A percentile compares a stretch with the other conserved stretches of the same genome.
These are phyloP conservation scores for Colletotrichum sp. DNA, from an alignment of 2,329 filamentous ascomycete species.

Conservation along the genomic window DNA sequence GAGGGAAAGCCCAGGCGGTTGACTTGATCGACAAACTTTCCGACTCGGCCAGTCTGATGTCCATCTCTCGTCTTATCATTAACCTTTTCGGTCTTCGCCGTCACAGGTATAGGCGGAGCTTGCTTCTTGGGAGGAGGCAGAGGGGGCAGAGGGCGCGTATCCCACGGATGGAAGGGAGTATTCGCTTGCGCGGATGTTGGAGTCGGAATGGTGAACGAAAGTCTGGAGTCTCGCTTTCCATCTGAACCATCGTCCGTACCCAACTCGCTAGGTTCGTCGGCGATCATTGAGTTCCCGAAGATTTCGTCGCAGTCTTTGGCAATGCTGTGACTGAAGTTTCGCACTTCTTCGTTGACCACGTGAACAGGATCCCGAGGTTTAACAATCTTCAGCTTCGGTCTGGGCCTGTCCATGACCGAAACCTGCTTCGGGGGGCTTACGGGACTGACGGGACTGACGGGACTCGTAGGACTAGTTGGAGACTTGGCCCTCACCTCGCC, in stretches of 20 bases:
- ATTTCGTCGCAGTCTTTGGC: slow-evolving; percentile 88
- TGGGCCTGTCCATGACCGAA: slow-evolving; percentile 17
- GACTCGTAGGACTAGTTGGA: neutral
- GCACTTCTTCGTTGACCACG: slow-evolving; percentile 73
- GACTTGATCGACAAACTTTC: slow-evolving; percentile 20
- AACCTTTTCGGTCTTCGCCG: neutral
- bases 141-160: slow-evolving; percentile 56
- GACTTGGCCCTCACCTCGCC: neutral
- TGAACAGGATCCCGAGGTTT: slow-evolving; percentile 22
- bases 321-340: slow-evolving; percentile 83
- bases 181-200: slow-evolving; percentile 33
- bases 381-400: slow-evolving; percentile 28
- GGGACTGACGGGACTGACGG: neutral
- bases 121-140: slow-evolving; percentile 37
- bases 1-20: slow-evolving; percentile 33
- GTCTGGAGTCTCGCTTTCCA: slow-evolving; percentile 40
- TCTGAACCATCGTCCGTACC: slow-evolving; percentile 35
- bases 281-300: slow-evolving; percentile 72
- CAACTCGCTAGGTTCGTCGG: slow-evolving; percentile 33
- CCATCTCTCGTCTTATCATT: neutral
- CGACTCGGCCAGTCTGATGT: slow-evolving; percentile 15
- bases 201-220: slow-evolving; percentile 45
- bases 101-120: neutral
- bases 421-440: neutral
- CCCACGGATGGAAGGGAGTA: slow-evolving; percentile 41